Evolutionary conservation across 768 basidiomycete species (phyloP).

Genomic region (Lactarius sanguifluus): DNA sequence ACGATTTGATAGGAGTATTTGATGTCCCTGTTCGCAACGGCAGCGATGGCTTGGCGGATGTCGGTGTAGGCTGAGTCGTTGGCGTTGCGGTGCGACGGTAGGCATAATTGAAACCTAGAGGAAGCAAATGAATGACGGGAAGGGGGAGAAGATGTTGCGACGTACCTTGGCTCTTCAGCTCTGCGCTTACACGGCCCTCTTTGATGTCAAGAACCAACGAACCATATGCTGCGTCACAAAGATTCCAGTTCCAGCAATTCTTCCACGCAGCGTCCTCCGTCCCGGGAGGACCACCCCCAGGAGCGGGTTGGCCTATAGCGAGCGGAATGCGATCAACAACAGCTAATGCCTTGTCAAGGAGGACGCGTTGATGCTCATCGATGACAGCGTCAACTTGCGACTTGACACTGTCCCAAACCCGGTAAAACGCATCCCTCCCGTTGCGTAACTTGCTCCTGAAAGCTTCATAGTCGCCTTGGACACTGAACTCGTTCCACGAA

Average conservation of each 20-base stretch:
- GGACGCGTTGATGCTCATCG: constrained; percentile 83
- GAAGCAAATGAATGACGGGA: neutral
- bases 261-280: constrained; percentile 96
- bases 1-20: constrained; percentile 38
- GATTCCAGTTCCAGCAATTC: constrained; percentile 99
- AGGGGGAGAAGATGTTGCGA: constrained; percentile 22
- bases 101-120: constrained; percentile 89
- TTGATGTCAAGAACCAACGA: constrained; percentile 84
- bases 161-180: constrained; percentile 88
- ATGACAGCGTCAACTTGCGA: constrained; percentile 87
- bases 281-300: constrained; percentile 44
- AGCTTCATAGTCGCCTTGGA: constrained; percentile 85
- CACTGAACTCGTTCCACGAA: constrained; percentile 95
- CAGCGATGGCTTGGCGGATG: constrained; percentile 53
- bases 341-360: constrained; percentile 85
- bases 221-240: constrained; percentile 94
- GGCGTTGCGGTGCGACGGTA: constrained; percentile 74
- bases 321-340: constrained; percentile 82
- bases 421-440: constrained; percentile 82
- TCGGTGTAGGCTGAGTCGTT: constrained; percentile 57
- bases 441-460: constrained; percentile 77
- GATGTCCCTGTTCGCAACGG: constrained; percentile 42
- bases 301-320: constrained; percentile 45
- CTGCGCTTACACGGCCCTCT: constrained; percentile 89
- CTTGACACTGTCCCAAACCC: constrained; percentile 95